These are phyloP conservation scores for Taiozyma onychis DNA, from an alignment of 1,139 yeast species.

Conservation along the genomic window DNA sequence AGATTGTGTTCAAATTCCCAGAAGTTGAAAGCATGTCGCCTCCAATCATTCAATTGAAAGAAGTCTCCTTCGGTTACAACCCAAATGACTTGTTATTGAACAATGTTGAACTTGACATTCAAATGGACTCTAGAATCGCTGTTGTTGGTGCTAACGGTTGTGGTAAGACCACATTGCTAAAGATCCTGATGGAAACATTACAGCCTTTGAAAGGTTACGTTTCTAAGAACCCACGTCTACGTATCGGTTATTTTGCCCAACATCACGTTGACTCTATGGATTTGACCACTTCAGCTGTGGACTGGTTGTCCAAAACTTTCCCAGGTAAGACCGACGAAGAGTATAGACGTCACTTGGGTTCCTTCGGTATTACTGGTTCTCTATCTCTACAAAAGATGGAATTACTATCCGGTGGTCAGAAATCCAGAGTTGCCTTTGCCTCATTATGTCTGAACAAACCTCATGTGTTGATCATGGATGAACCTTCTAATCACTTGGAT, in stretches of 20 bases:
- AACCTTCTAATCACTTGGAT: constrained; percentile 98
- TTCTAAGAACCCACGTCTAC: constrained; percentile 73
- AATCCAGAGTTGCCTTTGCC: constrained; percentile 97
- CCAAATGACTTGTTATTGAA: constrained; percentile 56
- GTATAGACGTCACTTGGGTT: constrained; percentile 92
- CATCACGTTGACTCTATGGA: constrained; percentile 99
- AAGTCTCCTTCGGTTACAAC: constrained; percentile 80
- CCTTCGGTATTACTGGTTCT: constrained; percentile 95
- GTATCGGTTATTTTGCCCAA: constrained; percentile 98
- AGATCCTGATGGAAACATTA: constrained; percentile 73
- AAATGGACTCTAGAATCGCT: constrained; percentile 91
- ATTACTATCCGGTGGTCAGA: constrained; percentile 94
- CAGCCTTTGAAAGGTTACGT: constrained; percentile 72
- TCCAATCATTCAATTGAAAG: constrained; percentile 85
- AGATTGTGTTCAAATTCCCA: constrained; percentile 83
- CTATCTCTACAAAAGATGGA: constrained; percentile 89
- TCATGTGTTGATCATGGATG: constrained; percentile 90
- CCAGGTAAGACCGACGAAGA: constrained; percentile 97
- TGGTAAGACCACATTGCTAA: constrained; percentile 93
- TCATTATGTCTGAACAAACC: constrained; percentile 87
- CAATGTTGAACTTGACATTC: constrained; percentile 84
- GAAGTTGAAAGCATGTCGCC: constrained; percentile 93
- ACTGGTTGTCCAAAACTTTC: constrained; percentile 85
- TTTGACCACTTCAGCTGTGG: constrained; percentile 76
- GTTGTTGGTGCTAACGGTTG: constrained; percentile 99